Percentiles rank a stretch among this genome's conserved stretches.
These are phyloP conservation scores for Apiospora arundinis DNA, from an alignment of 2,329 filamentous ascomycete species.

Conservation along the genomic window DNA sequence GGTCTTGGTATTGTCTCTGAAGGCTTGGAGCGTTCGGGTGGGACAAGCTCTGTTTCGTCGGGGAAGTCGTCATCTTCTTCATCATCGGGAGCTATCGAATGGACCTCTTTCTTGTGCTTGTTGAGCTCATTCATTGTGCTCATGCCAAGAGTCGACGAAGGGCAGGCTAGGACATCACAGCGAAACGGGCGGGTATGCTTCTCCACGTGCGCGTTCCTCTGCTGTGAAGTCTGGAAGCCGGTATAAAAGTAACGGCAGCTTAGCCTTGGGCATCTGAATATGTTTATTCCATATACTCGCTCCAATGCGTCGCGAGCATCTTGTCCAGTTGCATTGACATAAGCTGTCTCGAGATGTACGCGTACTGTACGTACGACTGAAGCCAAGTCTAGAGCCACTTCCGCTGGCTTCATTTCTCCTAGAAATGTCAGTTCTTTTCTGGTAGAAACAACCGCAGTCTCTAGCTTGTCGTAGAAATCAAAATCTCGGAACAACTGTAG, in stretches of 20 bases:
- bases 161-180: background rate
- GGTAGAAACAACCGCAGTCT: background rate
- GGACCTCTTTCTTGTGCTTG: background rate
- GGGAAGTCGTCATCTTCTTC: background rate
- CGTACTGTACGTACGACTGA: background rate
- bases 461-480: background rate
- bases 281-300: background rate
- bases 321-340: background rate
- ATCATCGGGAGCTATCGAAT: background rate
- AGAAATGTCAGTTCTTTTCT: background rate
- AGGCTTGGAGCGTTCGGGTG: background rate
- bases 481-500: background rate
- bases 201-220: background rate
- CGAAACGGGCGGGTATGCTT: background rate
- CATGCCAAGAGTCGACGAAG: background rate
- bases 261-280: background rate
- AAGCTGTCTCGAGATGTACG: background rate
- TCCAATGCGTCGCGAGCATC: background rate
- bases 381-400: background rate
- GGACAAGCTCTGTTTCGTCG: background rate
- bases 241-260: background rate
- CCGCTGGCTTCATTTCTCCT: background rate
- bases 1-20: background rate
- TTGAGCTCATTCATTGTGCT: background rate
- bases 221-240: background rate